Conservation (phyloP, 176 grass and related monocot species). For the Chloris gayana region DNA sequence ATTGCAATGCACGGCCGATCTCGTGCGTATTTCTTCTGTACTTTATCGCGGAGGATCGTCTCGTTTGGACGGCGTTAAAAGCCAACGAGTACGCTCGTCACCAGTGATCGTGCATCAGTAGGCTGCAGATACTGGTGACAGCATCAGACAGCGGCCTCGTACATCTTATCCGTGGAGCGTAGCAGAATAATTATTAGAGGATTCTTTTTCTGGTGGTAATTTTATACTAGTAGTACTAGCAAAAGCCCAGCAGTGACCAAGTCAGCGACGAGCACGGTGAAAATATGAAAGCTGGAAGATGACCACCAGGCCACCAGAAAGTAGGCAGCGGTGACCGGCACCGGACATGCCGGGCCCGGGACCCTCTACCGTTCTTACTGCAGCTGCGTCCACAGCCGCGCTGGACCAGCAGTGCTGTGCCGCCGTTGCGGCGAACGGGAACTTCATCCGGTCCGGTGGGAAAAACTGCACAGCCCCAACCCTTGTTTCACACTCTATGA, state of each 20-base stretch:
- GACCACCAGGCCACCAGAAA: too few species aligned
- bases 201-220: too few species aligned
- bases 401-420: background rate
- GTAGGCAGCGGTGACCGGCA: background rate
- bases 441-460: background rate
- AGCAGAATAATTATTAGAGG: background rate
- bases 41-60: background rate
- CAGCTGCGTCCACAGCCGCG: background rate
- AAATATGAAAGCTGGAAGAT: background rate
- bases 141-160: background rate
- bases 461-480: background rate
- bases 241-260: too few species aligned
- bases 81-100: background rate
- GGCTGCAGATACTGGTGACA: background rate
- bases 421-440: background rate
- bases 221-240: too few species aligned
- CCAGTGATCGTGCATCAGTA: background rate
- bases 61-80: constrained; percentile 14
- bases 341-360: background rate
- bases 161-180: background rate
- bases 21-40: background rate
- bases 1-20: constrained; percentile 25
- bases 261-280: background rate
- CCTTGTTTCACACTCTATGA: background rate
- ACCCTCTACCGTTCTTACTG: constrained; percentile 7